Conservation (phyloP, 2,329 filamentous ascomycete species). For the Periconia macrospinosa region DNA sequence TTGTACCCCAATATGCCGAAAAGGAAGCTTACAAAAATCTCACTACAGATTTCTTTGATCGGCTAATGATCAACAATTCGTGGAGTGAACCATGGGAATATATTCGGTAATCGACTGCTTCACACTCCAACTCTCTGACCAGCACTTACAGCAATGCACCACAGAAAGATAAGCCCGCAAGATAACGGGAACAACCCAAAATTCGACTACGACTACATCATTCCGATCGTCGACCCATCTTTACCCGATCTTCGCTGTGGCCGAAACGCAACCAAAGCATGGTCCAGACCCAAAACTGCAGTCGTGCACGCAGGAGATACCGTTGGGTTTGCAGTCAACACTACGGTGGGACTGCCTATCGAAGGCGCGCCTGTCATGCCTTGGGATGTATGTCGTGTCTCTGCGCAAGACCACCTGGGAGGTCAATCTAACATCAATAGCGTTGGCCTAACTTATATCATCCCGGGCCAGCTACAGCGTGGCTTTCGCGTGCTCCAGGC, state of each 20-base stretch:
- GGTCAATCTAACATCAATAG: not conserved
- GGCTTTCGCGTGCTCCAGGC: slow-evolving; percentile 5
- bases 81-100: slow-evolving; percentile 19
- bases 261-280: slow-evolving; percentile 10
- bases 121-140: not conserved
- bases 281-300: slow-evolving; percentile 13
- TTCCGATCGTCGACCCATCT: slow-evolving; percentile 9
- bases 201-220: slow-evolving; percentile 9
- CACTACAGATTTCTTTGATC: slow-evolving; percentile 15
- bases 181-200: not conserved
- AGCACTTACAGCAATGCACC: not conserved
- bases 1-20: no score
- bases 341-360: slow-evolving; percentile 6
- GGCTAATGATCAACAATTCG: slow-evolving; percentile 13
- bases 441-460: slow-evolving; percentile 14
- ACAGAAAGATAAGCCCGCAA: slow-evolving; percentile 9
- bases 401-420: not conserved
- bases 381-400: slow-evolving; percentile 8
- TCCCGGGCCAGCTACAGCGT: slow-evolving; percentile 12
- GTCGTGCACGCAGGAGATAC: slow-evolving; percentile 13
- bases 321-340: slow-evolving; percentile 17
- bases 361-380: slow-evolving; percentile 8
- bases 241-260: slow-evolving; percentile 13
- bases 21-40: no score
- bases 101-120: slow-evolving; percentile 8